Base-by-base conservation (phyloP, 768 basidiomycete species). In the Rhizopogon salebrosus region DNA sequence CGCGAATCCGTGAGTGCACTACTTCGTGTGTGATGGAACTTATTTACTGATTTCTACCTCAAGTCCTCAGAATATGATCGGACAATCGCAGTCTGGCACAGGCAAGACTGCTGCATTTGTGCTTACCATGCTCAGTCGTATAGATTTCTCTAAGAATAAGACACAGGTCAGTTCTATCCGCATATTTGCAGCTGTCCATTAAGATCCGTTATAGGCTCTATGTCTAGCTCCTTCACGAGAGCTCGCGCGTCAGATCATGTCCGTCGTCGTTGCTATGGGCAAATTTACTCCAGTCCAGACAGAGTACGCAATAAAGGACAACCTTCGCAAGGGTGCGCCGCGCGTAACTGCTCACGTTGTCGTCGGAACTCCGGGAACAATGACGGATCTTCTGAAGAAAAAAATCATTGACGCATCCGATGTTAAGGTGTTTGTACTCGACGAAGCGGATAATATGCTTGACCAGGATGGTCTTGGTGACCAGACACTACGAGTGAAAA, bases 101-200 rank as follows among this genome's bases (percentile, higher is more conserved):
- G 97, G 97, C 45, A 99, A 99, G 75, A 98, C 97, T 2, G 97
- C 97, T 4, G 97, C 97, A 9, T 99, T 99, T 67, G 92, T 94
- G 11, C 77, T 99, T 45, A 95, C 95, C 10, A 98, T 99, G 95
- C 80, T 98, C 14, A 94, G 89, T 65, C 85, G 95, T 37, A 80
- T 98, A 42, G 92, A 98, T 70, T 95, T 87, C 61, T 76, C 81
- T 20, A 74, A 84, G 41, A 80, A 88, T 58, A 85, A 87, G 57
- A 88, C 94, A 22, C 95, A 98, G 72, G 94, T 92, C 51, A 49
- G 71, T 51, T 36, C 9, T 29, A 27, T 60, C 57, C 54, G 5
- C 45, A 41, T 26, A 9, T 38, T 31, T 18, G 8, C 24, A 20
- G 26, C 13, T 35, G 24, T 38, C n/a, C 14, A 41, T 52, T 54